Conservation (phyloP, 2,329 filamentous ascomycete species). For the Myriosclerotinia curreyana region DNA sequence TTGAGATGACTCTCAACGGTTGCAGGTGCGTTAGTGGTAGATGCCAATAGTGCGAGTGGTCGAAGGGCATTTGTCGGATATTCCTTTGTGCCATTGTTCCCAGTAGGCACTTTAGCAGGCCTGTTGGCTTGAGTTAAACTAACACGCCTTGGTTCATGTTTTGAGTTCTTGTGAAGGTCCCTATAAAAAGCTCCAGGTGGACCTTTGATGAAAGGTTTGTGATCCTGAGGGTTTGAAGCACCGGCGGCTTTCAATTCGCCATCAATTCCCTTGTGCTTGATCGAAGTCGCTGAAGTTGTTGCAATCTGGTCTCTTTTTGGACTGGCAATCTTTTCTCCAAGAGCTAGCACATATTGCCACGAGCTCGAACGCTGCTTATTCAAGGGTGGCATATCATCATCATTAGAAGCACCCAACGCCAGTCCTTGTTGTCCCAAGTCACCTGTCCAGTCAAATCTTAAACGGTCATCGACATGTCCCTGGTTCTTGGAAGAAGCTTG, state of each 20-base stretch:
- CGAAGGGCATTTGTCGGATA: conserved; percentile 31
- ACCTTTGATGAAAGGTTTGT: conserved; percentile 27
- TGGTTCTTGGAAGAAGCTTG: conserved; percentile 12
- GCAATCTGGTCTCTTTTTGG: background rate
- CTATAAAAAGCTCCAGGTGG: conserved; percentile 35
- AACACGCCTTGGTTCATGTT: conserved; percentile 22
- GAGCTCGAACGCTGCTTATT: conserved; percentile 26
- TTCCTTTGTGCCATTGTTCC: conserved; percentile 24
- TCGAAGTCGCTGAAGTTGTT: background rate
- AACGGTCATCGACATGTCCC: conserved; percentile 2
- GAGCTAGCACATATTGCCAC: conserved; percentile 26
- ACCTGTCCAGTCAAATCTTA: conserved; percentile 28
- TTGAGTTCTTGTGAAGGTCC: conserved; percentile 28
- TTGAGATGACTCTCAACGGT: background rate
- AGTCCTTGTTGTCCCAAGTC: conserved; percentile 27
- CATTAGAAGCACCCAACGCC: conserved; percentile 11
- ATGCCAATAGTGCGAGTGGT: conserved; percentile 30
- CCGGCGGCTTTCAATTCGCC: background rate
- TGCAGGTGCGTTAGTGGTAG: background rate
- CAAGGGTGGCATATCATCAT: conserved; percentile 4
- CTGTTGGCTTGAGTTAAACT: conserved; percentile 18
- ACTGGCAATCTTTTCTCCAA: conserved; percentile 22
- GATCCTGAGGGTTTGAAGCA: conserved; percentile 12
- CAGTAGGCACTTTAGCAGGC: conserved; percentile 6
- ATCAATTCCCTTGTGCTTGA: background rate